Conservation (phyloP, 257 asterid genomes). For the Capsicum rhomboideum region DNA sequence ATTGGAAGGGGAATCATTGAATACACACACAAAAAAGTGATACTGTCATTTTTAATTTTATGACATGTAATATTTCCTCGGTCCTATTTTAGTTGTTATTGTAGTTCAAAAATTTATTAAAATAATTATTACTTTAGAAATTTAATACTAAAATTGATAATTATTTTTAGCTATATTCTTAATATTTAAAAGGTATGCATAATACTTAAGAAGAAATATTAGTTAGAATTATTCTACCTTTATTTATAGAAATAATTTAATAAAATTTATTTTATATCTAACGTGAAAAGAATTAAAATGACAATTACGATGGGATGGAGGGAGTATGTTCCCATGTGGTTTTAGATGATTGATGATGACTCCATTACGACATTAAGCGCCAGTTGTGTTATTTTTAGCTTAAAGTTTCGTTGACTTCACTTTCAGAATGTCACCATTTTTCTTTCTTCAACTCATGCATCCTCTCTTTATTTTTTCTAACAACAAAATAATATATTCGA, state of each 20-base stretch:
- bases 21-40: neutral
- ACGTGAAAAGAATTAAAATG: neutral
- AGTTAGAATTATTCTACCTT: neutral
- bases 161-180: neutral
- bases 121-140: neutral
- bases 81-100: no score
- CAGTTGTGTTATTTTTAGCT: neutral
- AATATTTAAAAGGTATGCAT: neutral
- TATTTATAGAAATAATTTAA: no score
- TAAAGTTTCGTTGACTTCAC: neutral
- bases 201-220: no score
- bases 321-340: no score
- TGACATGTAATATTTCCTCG: neutral
- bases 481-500: no score
- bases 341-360: no score
- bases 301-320: no score
- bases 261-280: no score
- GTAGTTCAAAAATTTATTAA: no score
- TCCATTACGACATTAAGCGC: neutral
- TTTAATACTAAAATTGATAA: neutral
- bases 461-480: neutral
- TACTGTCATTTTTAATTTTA: neutral
- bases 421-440: neutral
- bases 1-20: neutral
- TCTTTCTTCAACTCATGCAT: neutral